Conservation (phyloP, 2,329 filamentous ascomycete genomes). For the Curvularia eragrostidis region DNA sequence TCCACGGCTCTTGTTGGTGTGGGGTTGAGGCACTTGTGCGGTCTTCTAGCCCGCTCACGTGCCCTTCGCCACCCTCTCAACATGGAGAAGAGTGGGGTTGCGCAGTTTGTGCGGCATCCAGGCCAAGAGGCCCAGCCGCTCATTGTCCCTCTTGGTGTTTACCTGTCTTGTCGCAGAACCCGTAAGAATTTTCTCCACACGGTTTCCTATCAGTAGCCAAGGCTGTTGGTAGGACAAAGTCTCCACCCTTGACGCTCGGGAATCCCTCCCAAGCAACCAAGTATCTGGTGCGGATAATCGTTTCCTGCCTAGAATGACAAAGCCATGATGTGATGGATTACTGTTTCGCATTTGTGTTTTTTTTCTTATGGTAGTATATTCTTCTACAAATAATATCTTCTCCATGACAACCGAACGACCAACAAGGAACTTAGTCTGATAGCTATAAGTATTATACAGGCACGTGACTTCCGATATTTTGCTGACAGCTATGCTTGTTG, state of each 20-base stretch:
- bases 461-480: background rate
- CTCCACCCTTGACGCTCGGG: background rate
- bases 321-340: background rate
- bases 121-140: background rate
- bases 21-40: slow-evolving; percentile 20
- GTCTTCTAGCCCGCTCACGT: slow-evolving; percentile 8
- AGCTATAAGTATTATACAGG: no score
- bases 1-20: background rate
- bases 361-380: background rate
- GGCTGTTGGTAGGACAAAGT: background rate
- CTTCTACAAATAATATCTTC: no score
- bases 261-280: background rate
- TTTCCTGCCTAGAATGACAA: background rate
- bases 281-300: background rate
- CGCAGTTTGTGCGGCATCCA: slow-evolving; percentile 16
- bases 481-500: background rate
- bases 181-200: background rate
- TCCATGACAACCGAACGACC: no score
- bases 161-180: background rate
- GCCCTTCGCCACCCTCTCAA: background rate
- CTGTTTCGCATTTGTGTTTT: background rate
- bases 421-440: no score
- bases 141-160: background rate
- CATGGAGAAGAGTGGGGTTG: slow-evolving; percentile 10
- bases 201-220: background rate